Evolutionary conservation across 495 filamentous ascomycete species (phyloP).

Genomic region (Oidiodendron maius): DNA sequence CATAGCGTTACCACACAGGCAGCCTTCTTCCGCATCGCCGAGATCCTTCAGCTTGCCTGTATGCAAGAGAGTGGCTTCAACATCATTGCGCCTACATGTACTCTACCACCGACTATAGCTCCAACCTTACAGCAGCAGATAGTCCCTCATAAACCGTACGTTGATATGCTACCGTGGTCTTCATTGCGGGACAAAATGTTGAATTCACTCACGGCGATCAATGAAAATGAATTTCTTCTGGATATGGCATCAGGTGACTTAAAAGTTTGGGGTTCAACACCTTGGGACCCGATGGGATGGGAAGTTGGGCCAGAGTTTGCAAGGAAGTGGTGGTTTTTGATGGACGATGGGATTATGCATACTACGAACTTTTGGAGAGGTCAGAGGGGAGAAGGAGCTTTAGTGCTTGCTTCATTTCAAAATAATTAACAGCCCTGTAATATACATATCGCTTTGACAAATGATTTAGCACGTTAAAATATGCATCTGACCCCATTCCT

Average conservation of each 20-base stretch:
- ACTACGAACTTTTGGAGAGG: constrained; percentile 26
- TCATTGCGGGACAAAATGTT: constrained; percentile 4
- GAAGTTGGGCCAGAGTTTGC: constrained; percentile 22
- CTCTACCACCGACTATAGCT: constrained; percentile 5
- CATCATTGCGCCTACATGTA: not conserved
- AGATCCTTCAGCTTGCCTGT: constrained; percentile 4
- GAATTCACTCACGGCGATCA: constrained; percentile 1
- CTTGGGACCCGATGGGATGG: constrained; percentile 22
- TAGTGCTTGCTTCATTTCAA: not conserved
- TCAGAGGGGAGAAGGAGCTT: constrained; percentile 19
- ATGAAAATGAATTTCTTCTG: constrained; percentile 5
- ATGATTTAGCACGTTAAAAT: not conserved
- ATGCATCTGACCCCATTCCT: not conserved
- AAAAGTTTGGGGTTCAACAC: constrained; percentile 19
- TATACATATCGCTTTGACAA: too few relatives aligned
- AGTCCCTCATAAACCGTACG: constrained; percentile 2
- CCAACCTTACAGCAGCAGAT: constrained; percentile 6
- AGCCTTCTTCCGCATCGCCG: constrained; percentile 3
- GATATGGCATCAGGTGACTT: constrained; percentile 14
- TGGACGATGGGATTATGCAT: constrained; percentile 18
- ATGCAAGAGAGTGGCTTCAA: constrained; percentile 1
- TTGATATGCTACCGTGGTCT: constrained; percentile 9
- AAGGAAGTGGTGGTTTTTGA: constrained; percentile 24
- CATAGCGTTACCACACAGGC: constrained; percentile 3
- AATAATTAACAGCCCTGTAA: not conserved